Conservation (phyloP, 495 filamentous ascomycete genomes). For the Talaromyces borbonicus region DNA sequence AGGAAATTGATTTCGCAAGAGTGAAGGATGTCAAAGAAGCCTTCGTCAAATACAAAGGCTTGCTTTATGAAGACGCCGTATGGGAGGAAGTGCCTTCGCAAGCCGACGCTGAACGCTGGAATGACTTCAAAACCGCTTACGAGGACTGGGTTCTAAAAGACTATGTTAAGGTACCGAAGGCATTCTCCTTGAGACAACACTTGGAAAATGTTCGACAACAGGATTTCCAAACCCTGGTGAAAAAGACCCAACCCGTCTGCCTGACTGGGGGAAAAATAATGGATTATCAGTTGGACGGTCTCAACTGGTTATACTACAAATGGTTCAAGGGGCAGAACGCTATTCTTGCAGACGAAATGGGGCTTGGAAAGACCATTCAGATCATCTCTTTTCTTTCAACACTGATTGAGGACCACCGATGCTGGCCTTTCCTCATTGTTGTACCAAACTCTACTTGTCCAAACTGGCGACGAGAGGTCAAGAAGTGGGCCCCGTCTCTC, state of each 20-base stretch:
- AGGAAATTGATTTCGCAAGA: slow-evolving; percentile 53
- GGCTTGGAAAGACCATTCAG: slow-evolving; percentile 95
- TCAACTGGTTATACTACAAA: slow-evolving; percentile 96
- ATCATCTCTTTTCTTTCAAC: slow-evolving; percentile 74
- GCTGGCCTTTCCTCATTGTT: slow-evolving; percentile 89
- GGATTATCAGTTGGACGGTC: slow-evolving; percentile 84
- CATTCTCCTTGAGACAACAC: slow-evolving; percentile 44
- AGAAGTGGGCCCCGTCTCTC: slow-evolving; percentile 79
- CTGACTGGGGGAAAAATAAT: slow-evolving; percentile 76
- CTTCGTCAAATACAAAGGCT: slow-evolving; percentile 85
- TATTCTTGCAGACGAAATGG: slow-evolving; percentile 99
- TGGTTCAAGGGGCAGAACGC: slow-evolving; percentile 72
- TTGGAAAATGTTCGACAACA: slow-evolving; percentile 50
- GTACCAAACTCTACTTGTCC: slow-evolving; percentile 90
- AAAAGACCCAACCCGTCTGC: slow-evolving; percentile 61
- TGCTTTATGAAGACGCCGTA: slow-evolving; percentile 83
- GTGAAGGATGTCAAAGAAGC: slow-evolving; percentile 61
- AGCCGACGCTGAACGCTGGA: slow-evolving; percentile 58
- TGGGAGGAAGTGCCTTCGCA: slow-evolving; percentile 78
- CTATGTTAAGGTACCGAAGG: slow-evolving; percentile 51
- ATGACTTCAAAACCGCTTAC: slow-evolving; percentile 75
- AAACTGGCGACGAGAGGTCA: slow-evolving; percentile 96
- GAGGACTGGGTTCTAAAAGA: slow-evolving; percentile 70
- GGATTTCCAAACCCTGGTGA: slow-evolving; percentile 58
- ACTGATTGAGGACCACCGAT: slow-evolving; percentile 65